phyloP scores from a whole-genome alignment of 352 stramenopile species.

The Globisporangium canariense region DNA sequence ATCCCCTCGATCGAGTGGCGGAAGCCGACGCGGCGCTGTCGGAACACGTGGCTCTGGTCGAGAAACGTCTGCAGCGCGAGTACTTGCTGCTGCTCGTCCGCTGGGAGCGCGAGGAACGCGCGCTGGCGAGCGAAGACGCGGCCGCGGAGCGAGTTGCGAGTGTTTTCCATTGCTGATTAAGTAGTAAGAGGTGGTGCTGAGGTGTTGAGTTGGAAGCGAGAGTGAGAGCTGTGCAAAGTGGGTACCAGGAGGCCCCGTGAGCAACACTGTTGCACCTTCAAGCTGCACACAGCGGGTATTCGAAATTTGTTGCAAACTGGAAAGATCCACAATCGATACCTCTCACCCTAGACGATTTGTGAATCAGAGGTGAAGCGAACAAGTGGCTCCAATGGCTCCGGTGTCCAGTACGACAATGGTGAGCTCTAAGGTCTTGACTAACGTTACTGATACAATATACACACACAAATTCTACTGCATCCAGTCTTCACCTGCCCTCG shows the following conservation, averaged over 20 bases:
- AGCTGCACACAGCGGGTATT: not conserved
- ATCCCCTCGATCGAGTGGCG: not conserved
- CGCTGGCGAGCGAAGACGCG: not conserved
- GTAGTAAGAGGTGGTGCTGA: not conserved
- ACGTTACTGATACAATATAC: not conserved
- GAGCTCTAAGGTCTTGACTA: not conserved
- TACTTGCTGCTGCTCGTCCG: not conserved
- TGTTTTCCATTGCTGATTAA: not conserved
- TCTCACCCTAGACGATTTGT: too few relatives aligned
- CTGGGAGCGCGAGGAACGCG: not conserved
- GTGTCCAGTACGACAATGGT: too few relatives aligned
- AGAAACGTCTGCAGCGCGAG: not conserved
- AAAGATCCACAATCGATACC: too few relatives aligned
- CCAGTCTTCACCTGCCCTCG: not conserved
- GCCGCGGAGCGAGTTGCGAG: not conserved
- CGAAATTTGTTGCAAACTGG: not conserved
- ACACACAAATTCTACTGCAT: not conserved
- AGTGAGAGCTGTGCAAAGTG: not conserved
- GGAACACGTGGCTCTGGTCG: conserved; percentile 1
- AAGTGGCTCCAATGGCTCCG: not conserved
- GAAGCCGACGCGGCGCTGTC: not conserved
- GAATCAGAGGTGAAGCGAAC: too few relatives aligned
- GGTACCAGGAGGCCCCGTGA: not conserved
- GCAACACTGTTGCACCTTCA: too few relatives aligned
- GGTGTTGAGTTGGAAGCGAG: not conserved